Base-by-base conservation (phyloP, 2,329 filamentous ascomycete species). In the Penicillium sp. region DNA sequence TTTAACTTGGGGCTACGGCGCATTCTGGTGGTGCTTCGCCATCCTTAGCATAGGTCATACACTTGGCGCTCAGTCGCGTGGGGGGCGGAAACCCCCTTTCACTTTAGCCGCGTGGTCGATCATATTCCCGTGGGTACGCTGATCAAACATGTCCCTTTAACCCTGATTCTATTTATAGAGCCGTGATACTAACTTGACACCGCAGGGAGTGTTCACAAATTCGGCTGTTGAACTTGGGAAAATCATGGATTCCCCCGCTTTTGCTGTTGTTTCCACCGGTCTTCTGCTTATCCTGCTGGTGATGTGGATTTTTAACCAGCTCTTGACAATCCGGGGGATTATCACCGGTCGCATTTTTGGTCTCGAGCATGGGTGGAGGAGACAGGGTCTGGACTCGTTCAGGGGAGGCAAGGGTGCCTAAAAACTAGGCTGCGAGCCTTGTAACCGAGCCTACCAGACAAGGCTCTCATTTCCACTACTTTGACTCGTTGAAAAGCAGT, bases 11-110 rank as follows among this genome's bases (percentile, higher is more conserved):
- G 76, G 75, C 0, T 70, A 73, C 44, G 73, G 68, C 0, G 69
- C 72, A 4, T 75, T 78, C 37, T 79, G 75, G 75, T 75, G 74
- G 71, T 55, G 63, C n/a, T 73, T 78, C 54, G 73, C 74, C 2
- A 60, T 75, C 7, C 55, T 72, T 35, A 70, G 72, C 49, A 73
- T 74, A 27, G 31, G 58, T 14, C 66, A 72, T 61, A 66, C 65
- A 6, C 37, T 68, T 6, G 37, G 63, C 1, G 53, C 47, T 43
- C 65, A 67, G 60, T 58, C 57, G 14, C 56, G 59, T 0, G 63
- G 63, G 12, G 56, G 52, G 53, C 51, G 61, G 42, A 47, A 54
- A 11, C 62, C 68, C 6, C 55, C 46, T 1, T 76, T 74, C 51
- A 68, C 55, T 1, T 47, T 75, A 46, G 56, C 66, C 6, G 62